These are phyloP conservation scores for Echinochloa phyllopogon DNA, from an alignment of 176 grass and related monocot species.

Conservation along the genomic window DNA sequence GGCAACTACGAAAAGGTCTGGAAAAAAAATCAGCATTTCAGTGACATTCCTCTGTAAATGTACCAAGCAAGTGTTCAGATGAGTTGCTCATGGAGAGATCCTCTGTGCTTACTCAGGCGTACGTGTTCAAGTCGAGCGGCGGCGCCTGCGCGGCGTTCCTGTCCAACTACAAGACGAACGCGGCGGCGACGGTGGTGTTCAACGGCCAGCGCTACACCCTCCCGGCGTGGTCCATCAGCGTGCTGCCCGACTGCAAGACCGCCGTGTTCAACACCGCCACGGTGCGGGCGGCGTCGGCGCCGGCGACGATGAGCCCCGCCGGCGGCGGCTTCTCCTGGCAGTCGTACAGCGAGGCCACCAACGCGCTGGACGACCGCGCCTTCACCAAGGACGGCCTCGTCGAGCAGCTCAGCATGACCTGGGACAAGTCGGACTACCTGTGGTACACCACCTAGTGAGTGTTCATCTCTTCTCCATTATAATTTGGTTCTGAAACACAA, in stretches of 20 bases:
- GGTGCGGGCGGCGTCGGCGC: conserved; percentile 55
- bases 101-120: conserved; percentile 49
- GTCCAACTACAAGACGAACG: conserved; percentile 71
- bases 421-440: conserved; percentile 96
- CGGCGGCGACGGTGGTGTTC: conserved; percentile 53
- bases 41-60: no score
- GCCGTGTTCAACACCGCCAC: conserved; percentile 90
- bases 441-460: conserved; percentile 99
- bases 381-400: conserved; percentile 92
- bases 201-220: conserved; percentile 68
- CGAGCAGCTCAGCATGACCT: conserved; percentile 90
- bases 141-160: conserved; percentile 93
- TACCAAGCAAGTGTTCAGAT: no score
- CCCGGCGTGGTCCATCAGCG: conserved; percentile 93
- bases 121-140: conserved; percentile 71
- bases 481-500: no score
- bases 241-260: conserved; percentile 92
- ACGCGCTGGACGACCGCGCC: conserved; percentile 58
- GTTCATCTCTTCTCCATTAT: neutral
- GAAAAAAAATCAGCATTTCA: no score
- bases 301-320: conserved; percentile 61
- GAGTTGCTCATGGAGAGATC: neutral
- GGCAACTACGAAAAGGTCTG: conserved; percentile 74
- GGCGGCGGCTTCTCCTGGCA: conserved; percentile 67
- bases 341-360: conserved; percentile 79